These are phyloP conservation scores for Seiridium cupressi DNA, from an alignment of 2,329 filamentous ascomycete species.

Conservation along the genomic window DNA sequence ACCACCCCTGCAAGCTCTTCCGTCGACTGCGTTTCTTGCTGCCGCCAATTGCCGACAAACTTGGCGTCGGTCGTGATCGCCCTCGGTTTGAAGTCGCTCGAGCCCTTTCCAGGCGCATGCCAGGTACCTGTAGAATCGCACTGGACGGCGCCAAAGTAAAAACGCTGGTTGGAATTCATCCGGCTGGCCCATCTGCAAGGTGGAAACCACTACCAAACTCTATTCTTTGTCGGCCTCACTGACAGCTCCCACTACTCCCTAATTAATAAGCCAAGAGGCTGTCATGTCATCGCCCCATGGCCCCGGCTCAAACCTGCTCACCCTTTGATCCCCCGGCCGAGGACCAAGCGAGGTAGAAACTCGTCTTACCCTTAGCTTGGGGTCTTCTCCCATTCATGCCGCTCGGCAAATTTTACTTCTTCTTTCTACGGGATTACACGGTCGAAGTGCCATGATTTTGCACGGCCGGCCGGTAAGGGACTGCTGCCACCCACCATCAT, in stretches of 20 bases:
- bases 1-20: no score
- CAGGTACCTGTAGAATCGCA: not conserved
- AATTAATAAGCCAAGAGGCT: not conserved
- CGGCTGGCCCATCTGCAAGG: not conserved
- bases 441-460: not conserved
- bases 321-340: not conserved
- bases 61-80: not conserved
- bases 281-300: not conserved
- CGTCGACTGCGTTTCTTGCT: not conserved
- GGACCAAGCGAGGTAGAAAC: not conserved
- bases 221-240: not conserved
- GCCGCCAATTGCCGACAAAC: constrained; percentile 1
- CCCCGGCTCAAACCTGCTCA: not conserved
- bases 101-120: not conserved
- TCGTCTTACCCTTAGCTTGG: no score
- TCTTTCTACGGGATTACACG: not conserved
- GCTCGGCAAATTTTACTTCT: not conserved
- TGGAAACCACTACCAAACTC: not conserved
- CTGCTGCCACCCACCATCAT: not conserved
- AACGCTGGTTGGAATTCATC: not conserved
- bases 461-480: not conserved
- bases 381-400: not conserved
- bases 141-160: not conserved
- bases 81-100: not conserved
- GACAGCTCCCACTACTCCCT: not conserved